Evolutionary conservation across 768 basidiomycete genomes (phyloP).

Genomic region (Podaxis pistillaris): DNA sequence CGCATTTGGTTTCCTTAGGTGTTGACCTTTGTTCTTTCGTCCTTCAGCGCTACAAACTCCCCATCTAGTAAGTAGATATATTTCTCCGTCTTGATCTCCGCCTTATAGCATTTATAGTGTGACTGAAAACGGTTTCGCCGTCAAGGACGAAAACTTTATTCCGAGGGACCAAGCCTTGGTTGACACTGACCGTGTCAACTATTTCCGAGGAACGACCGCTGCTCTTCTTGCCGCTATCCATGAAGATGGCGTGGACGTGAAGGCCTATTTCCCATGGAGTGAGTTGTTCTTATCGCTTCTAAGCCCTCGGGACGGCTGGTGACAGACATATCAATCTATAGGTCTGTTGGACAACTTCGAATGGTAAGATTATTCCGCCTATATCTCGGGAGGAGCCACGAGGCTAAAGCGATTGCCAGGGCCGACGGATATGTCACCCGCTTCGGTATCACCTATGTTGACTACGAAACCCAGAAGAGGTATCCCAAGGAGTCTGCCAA

Average conservation of each 20-base stretch:
- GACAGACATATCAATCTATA: constrained; percentile 22
- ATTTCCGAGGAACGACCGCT: constrained; percentile 58
- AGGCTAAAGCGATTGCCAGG: constrained; percentile 25
- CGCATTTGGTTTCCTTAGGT: constrained; percentile 17
- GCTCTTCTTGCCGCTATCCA: constrained; percentile 55
- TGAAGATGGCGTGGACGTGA: constrained; percentile 62
- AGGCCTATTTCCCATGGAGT: constrained; percentile 72
- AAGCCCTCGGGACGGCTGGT: background rate
- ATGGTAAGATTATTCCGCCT: constrained; percentile 36
- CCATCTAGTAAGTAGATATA: constrained; percentile 32
- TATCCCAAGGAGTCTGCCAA: constrained; percentile 62
- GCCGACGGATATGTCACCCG: constrained; percentile 69
- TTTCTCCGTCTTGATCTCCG: constrained; percentile 6
- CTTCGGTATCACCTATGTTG: constrained; percentile 71
- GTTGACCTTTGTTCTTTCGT: constrained; percentile 35
- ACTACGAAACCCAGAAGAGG: constrained; percentile 66
- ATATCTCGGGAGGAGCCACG: background rate
- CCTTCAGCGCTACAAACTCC: constrained; percentile 37
- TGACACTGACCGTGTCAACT: constrained; percentile 64
- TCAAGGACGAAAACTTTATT: constrained; percentile 59
- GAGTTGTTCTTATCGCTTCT: constrained; percentile 21
- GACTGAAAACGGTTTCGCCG: constrained; percentile 75
- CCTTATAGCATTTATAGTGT: constrained; percentile 36
- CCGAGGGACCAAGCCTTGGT: constrained; percentile 51
- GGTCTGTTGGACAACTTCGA: constrained; percentile 73